These are phyloP conservation scores for Colletotrichum liriopes DNA, from an alignment of 2,329 filamentous ascomycete genomes.

Conservation along the genomic window DNA sequence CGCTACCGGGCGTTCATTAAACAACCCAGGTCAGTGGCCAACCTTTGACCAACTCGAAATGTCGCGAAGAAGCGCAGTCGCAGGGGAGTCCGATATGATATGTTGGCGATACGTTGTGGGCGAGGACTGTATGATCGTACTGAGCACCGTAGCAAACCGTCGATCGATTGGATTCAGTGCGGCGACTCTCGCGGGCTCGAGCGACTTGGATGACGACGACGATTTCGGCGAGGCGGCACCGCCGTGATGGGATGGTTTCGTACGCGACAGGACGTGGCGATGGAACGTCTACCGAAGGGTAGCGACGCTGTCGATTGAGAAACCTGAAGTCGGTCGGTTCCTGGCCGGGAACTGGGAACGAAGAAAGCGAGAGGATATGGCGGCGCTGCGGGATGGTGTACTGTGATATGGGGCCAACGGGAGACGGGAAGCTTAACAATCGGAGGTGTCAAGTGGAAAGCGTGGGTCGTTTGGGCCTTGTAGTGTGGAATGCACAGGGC, in stretches of 20 bases:
- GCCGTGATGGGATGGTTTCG: background rate
- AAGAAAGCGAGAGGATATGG: constrained; percentile 11
- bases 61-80: background rate
- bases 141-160: background rate
- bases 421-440: constrained; percentile 43
- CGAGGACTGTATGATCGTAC: background rate
- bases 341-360: constrained; percentile 3
- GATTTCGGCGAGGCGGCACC: background rate
- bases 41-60: constrained; percentile 4
- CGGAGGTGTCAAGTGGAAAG: constrained; percentile 40
- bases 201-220: background rate
- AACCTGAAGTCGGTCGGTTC: constrained; percentile 1
- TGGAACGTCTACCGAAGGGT: background rate
- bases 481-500: constrained; percentile 40
- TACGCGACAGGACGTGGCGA: background rate
- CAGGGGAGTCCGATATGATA: too few species aligned
- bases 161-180: constrained; percentile 5
- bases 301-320: constrained; percentile 6
- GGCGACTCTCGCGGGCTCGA: constrained; percentile 2
- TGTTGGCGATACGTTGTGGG: background rate
- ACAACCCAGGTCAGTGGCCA: background rate
- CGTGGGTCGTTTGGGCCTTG: constrained; percentile 40
- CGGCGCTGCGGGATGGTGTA: constrained; percentile 9
- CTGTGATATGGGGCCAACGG: constrained; percentile 38
- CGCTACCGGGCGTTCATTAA: constrained; percentile 33